These are phyloP conservation scores for Melaleuca quinquenervia DNA, from an alignment of 345 rosid genomes.

Conservation along the genomic window DNA sequence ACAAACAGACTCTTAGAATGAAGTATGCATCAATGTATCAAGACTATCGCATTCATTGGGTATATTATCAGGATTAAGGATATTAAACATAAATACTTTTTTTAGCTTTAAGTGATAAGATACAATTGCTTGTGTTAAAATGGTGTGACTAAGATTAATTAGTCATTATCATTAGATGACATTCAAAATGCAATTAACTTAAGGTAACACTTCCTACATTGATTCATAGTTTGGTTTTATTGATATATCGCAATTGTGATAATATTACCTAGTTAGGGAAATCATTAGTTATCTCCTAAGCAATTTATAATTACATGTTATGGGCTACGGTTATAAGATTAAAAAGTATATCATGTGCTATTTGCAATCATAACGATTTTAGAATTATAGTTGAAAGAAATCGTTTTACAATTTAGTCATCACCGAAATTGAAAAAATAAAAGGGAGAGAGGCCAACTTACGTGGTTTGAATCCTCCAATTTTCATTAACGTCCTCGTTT, in stretches of 20 bases:
- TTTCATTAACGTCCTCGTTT: not conserved
- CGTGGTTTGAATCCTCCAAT: not conserved
- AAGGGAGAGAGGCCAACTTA: too few species aligned
- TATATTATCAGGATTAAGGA: too few species aligned
- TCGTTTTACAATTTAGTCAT: not conserved
- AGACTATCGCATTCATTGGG: too few species aligned
- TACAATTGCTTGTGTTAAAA: not conserved
- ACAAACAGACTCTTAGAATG: too few species aligned
- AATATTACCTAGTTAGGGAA: not conserved
- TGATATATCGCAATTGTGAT: not conserved
- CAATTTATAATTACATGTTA: not conserved
- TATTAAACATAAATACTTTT: too few species aligned
- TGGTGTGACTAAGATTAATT: not conserved
- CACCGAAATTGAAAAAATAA: not conserved
- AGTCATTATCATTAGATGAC: not conserved
- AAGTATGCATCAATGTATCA: too few species aligned
- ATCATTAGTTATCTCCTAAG: not conserved
- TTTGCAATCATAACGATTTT: not conserved
- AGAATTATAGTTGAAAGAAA: not conserved
- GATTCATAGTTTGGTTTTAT: not conserved
- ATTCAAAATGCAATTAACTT: not conserved
- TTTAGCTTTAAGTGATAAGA: not conserved
- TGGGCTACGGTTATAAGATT: not conserved
- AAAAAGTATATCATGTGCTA: not conserved
- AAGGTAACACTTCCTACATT: not conserved